These are phyloP conservation scores for Meredithiella fracta DNA, from an alignment of 2,329 filamentous ascomycete genomes.

Conservation along the genomic window DNA sequence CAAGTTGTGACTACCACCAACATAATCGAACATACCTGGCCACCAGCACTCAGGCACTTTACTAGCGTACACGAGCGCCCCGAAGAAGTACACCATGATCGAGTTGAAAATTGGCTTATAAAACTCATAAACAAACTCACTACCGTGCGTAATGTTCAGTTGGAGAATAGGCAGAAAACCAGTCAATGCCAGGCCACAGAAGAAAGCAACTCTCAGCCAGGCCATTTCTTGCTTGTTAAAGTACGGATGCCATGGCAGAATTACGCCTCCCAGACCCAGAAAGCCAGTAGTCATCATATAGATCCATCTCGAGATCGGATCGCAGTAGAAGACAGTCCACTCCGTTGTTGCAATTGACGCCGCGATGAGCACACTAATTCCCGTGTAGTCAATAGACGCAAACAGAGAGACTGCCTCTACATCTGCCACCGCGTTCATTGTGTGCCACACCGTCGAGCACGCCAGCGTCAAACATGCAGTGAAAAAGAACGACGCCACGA, in stretches of 20 bases:
- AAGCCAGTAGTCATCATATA: constrained; percentile 72
- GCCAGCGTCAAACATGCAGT: constrained; percentile 87
- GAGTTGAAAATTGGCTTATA: constrained; percentile 79
- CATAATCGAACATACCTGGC: constrained; percentile 86
- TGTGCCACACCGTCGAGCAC: constrained; percentile 95
- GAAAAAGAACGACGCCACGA: constrained; percentile 89
- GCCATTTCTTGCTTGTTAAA: constrained; percentile 91
- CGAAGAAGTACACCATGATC: constrained; percentile 67
- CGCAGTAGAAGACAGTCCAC: constrained; percentile 97
- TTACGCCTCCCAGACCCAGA: constrained; percentile 72
- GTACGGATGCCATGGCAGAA: constrained; percentile 86
- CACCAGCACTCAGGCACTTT: constrained; percentile 87
- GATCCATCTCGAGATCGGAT: constrained; percentile 66
- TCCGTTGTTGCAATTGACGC: constrained; percentile 96
- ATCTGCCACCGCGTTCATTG: constrained; percentile 92
- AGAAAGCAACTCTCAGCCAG: constrained; percentile 85
- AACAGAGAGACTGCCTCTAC: constrained; percentile 83
- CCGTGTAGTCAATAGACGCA: constrained; percentile 95
- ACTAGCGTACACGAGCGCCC: constrained; percentile 76
- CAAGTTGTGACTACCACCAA: constrained; percentile 89
- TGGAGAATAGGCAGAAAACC: constrained; percentile 82
- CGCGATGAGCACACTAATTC: constrained; percentile 85
- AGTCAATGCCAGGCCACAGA: constrained; percentile 69
- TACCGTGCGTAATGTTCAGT: constrained; percentile 59
- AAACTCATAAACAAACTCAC: constrained; percentile 71